These are phyloP conservation scores for Stereum hirsutum DNA, from an alignment of 1,284 basidiomycete species.

Conservation along the genomic window DNA sequence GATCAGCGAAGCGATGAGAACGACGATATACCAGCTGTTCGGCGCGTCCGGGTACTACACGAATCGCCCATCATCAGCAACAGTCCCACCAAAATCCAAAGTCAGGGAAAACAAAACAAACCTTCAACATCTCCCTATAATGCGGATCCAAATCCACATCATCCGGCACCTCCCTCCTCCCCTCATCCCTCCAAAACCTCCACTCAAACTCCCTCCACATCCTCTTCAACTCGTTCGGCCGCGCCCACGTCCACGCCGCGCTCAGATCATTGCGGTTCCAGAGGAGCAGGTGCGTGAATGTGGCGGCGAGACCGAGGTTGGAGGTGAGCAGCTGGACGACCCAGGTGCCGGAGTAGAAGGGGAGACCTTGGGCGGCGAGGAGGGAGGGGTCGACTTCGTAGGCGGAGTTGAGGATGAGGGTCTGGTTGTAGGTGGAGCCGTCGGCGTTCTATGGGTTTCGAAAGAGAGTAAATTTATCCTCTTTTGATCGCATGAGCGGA, in stretches of 20 bases:
- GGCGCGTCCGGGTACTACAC: slow-evolving; percentile 10
- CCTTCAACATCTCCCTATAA: slow-evolving; percentile 13
- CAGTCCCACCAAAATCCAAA: neutral
- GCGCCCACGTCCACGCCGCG: slow-evolving; percentile 17
- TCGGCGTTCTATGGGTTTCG: no score
- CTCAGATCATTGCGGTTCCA: slow-evolving; percentile 39
- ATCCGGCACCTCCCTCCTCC: slow-evolving; percentile 2
- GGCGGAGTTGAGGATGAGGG: slow-evolving; percentile 23
- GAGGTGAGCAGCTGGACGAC: slow-evolving; percentile 27
- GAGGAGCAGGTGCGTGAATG: slow-evolving; percentile 33
- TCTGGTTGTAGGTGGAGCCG: slow-evolving; percentile 27
- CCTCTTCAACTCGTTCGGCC: slow-evolving; percentile 16
- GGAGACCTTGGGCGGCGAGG: slow-evolving; percentile 29
- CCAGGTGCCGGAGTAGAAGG: slow-evolving; percentile 30
- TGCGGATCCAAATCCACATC: slow-evolving; percentile 13
- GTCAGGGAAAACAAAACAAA: no score
- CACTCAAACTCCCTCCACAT: slow-evolving; percentile 18
- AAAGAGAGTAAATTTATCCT: no score
- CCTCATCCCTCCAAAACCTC: slow-evolving; percentile 10
- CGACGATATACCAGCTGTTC: slow-evolving; percentile 37
- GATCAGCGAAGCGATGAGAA: slow-evolving; percentile 34
- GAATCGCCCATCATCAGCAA: neutral
- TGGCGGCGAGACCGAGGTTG: slow-evolving; percentile 33
- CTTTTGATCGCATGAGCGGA: no score
- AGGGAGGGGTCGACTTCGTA: slow-evolving; percentile 32